phyloP scores from a whole-genome alignment of 2,329 filamentous ascomycete genomes.

The Aspergillus neoniger region DNA sequence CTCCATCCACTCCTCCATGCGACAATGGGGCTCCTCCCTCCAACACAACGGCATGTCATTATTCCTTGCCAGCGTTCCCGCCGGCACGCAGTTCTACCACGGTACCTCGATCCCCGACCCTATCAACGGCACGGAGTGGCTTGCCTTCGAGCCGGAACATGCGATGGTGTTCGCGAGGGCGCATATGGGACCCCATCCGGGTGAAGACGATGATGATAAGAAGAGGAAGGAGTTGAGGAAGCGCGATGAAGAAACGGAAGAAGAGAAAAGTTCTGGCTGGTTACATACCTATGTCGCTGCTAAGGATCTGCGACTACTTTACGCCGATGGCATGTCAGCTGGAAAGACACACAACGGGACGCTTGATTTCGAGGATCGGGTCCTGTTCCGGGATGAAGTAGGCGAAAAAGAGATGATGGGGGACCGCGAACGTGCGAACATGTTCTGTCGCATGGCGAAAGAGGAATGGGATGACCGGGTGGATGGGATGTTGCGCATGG shows the following conservation, averaged over 20 bases:
- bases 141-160: conserved; percentile 77
- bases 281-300: conserved; percentile 66
- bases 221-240: background rate
- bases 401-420: conserved; percentile 9
- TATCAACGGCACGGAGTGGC: conserved; percentile 64
- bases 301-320: conserved; percentile 61
- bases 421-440: conserved; percentile 56
- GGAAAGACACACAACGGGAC: conserved; percentile 67
- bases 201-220: background rate
- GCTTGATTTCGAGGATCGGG: conserved; percentile 65
- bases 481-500: conserved; percentile 67
- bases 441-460: conserved; percentile 58
- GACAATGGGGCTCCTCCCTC: conserved; percentile 72
- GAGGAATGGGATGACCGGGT: conserved; percentile 54
- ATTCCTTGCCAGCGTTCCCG: conserved; percentile 66
- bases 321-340: conserved; percentile 70
- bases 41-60: conserved; percentile 76
- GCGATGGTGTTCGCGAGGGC: conserved; percentile 62
- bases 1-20: conserved; percentile 68
- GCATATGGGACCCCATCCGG: conserved; percentile 16
- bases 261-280: conserved; percentile 50
- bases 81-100: conserved; percentile 68
- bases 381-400: conserved; percentile 54
- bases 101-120: conserved; percentile 53
- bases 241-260: background rate